A percentile compares a stretch with the other conserved stretches of the same genome.
Conservation (phyloP, 2,329 filamentous ascomycete genomes). For the Penicillium sp. region DNA sequence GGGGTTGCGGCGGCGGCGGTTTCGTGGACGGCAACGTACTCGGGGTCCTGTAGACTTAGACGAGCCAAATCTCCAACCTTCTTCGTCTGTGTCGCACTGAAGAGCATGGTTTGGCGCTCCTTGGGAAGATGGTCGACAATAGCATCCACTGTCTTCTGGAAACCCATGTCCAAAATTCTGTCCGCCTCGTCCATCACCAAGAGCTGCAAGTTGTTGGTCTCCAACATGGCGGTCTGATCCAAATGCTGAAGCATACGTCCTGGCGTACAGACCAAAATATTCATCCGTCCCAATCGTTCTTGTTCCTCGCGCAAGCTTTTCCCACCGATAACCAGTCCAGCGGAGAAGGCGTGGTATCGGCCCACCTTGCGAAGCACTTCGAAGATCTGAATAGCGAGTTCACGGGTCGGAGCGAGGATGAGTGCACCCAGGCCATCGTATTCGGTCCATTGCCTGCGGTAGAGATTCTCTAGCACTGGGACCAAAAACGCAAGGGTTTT, state of each 20-base stretch:
- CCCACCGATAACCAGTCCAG: slow-evolving; percentile 90
- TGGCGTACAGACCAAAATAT: slow-evolving; percentile 94
- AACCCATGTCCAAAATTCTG: slow-evolving; percentile 97
- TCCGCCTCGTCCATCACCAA: slow-evolving; percentile 95
- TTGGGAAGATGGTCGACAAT: slow-evolving; percentile 89
- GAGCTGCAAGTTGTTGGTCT: slow-evolving; percentile 88
- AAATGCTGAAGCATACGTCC: slow-evolving; percentile 95
- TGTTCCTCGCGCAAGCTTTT: slow-evolving; percentile 88
- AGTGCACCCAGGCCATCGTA: slow-evolving; percentile 89
- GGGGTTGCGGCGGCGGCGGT: slow-evolving; percentile 80
- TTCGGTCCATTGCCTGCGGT: slow-evolving; percentile 86
- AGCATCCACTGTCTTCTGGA: slow-evolving; percentile 87
- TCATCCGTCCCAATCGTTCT: slow-evolving; percentile 86
- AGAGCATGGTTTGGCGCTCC: slow-evolving; percentile 86
- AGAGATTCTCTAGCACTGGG: slow-evolving; percentile 90
- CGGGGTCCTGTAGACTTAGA: slow-evolving; percentile 84
- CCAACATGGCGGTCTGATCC: slow-evolving; percentile 89
- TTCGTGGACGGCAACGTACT: slow-evolving; percentile 95
- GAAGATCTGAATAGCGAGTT: slow-evolving; percentile 96
- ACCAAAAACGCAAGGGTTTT: slow-evolving; percentile 94
- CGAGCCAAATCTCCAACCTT: slow-evolving; percentile 90
- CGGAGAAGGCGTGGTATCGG: slow-evolving; percentile 86
- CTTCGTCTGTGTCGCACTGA: slow-evolving; percentile 95
- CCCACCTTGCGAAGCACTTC: slow-evolving; percentile 91
- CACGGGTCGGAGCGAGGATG: slow-evolving; percentile 91